These are phyloP conservation scores for Excoecaria cochinchinensis DNA, from an alignment of 345 rosid species.

Conservation along the genomic window DNA sequence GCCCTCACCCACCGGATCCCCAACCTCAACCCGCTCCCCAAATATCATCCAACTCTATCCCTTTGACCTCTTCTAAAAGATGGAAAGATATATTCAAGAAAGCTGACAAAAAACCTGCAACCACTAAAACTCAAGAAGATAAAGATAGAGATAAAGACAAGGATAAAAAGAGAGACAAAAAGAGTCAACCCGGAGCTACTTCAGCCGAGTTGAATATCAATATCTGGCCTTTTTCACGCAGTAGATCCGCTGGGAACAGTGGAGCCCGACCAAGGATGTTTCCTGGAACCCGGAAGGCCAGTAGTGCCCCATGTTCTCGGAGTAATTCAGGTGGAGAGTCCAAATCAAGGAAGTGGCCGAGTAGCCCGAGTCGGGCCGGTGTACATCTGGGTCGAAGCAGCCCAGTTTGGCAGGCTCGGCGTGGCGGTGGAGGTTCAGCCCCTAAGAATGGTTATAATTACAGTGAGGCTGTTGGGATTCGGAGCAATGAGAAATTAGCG, in stretches of 20 bases:
- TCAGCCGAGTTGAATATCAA: conserved; percentile 68
- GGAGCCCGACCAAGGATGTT: conserved; percentile 51
- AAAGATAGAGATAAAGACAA: conserved; percentile 14
- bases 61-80: conserved; percentile 51
- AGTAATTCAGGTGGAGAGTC: conserved; percentile 71
- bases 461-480: conserved; percentile 17
- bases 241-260: conserved; percentile 74
- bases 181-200: conserved; percentile 19
- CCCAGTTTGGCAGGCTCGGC: conserved; percentile 76
- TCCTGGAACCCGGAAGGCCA: conserved; percentile 54
- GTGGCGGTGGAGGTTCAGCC: conserved; percentile 18
- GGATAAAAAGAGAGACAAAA: conserved; percentile 42
- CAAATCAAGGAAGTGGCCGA: conserved; percentile 61
- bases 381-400: conserved; percentile 68
- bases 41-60: conserved; percentile 2
- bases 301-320: conserved; percentile 81
- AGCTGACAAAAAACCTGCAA: conserved; percentile 36
- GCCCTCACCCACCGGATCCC: conserved; percentile 22
- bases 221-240: conserved; percentile 82
- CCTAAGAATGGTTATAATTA: conserved; percentile 8
- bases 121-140: not conserved
- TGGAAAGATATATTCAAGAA: conserved; percentile 69
- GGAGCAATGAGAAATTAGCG: conserved; percentile 25
- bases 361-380: conserved; percentile 63
- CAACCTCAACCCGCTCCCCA: conserved; percentile 12